Base-by-base conservation (phyloP, 2,329 filamentous ascomycete genomes). In the Scedosporium aurantiacum region DNA sequence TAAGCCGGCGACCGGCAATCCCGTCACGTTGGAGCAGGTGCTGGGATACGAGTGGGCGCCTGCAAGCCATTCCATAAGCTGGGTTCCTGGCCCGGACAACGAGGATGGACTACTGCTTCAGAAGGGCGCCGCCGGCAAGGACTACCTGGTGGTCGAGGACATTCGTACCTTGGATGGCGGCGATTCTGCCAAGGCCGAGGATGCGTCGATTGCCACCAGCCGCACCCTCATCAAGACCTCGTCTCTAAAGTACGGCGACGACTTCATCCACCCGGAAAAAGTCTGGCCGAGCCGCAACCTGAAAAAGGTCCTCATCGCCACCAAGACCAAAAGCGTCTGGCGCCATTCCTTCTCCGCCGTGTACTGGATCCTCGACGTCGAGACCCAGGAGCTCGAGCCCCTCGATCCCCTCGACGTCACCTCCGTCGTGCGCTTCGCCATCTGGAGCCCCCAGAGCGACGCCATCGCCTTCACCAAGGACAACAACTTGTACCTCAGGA, bases 311-410 rank as follows among this genome's bases (percentile, higher is more conserved):
- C 80, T 99, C 59, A 76, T 97, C n/a, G 81, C 86, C 58, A 90
- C 91, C 7, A 78, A 91, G 60, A 71, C 78, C 23, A 75, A 89
- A 72, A 84, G 83, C 68, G 91, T 94, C 68, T 99, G 91, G 88
- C 86, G 94, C 66, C 89, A 97, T 73, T 97, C 93, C 0, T 92
- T 84, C 69, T 91, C 86, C 8, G 93, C 88, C 0, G 79, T 82
- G 27, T 99, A 97, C 76, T 99, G 89, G 85, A 86, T 99, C 63
- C 89, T 97, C 66, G 89, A 99, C 70, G 94, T 99, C 27, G 84
- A 83, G 37, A 87, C 85, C 0, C 92, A 97, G 71, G 81, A 76
- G 0, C 89, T 82, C 1, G 82, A 96, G 72, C 85, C 94, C 0
- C 76, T 99, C 60, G 85, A 97, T 65, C 88, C 90, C 0, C 77